Evolutionary conservation across 75 land plant genomes (phyloP).

Genomic region (Selaginella moellendorffii): DNA sequence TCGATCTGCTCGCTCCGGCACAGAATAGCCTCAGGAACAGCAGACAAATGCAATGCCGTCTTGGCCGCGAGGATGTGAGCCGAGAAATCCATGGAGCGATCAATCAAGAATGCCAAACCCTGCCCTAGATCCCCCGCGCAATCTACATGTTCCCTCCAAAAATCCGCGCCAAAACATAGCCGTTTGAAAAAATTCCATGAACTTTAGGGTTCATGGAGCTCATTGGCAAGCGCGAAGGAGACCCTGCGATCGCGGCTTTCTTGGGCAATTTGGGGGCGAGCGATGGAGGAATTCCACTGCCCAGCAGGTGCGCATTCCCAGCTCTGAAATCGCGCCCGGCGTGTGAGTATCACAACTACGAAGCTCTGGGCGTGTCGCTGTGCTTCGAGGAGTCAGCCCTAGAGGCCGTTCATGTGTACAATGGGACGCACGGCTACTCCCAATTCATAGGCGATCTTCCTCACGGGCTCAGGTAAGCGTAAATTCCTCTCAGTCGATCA

Average conservation of each 20-base stretch:
- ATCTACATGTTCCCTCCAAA: too few relatives aligned
- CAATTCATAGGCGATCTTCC: slow-evolving; percentile 6
- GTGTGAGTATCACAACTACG: slow-evolving; percentile 11
- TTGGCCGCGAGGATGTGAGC: slow-evolving; percentile 63
- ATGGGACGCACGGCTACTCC: slow-evolving; percentile 12
- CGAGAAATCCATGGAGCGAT: too few relatives aligned
- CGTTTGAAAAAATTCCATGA: too few relatives aligned
- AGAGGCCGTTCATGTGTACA: slow-evolving; percentile 12
- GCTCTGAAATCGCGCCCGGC: slow-evolving; percentile 3
- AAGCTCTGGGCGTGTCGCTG: slow-evolving; percentile 7
- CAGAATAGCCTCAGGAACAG: slow-evolving; percentile 35
- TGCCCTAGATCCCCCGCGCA: too few relatives aligned
- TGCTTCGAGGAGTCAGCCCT: slow-evolving; percentile 12
- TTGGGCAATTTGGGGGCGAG: background rate
- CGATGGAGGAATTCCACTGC: background rate
- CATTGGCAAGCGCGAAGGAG: background rate
- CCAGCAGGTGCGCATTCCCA: background rate
- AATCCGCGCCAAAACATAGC: too few relatives aligned
- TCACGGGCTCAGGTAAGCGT: slow-evolving; percentile 9
- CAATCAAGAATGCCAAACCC: too few relatives aligned
- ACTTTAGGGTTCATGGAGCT: too few relatives aligned
- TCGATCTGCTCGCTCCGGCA: slow-evolving; percentile 78
- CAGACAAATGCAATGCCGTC: slow-evolving; percentile 68
- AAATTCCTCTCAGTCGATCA: slow-evolving; percentile 7
- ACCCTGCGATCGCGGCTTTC: background rate